These are phyloP conservation scores for Oenanthe javanica DNA, from an alignment of 140 eudicot species.

Conservation along the genomic window DNA sequence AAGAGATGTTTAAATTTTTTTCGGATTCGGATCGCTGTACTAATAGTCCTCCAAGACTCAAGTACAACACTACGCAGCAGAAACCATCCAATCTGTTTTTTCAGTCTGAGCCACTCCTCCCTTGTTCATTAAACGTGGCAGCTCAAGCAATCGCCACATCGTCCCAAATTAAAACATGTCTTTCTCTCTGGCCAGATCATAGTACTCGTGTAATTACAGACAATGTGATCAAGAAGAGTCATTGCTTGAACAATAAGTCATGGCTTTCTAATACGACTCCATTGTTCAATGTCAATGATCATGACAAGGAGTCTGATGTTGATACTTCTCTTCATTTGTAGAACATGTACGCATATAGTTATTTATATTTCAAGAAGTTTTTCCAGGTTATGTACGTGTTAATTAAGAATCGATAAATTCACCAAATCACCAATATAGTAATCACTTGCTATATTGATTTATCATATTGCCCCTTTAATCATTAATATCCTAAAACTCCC, in stretches of 20 bases:
- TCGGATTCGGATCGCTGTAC: slow-evolving; percentile 12
- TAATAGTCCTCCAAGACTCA: background rate
- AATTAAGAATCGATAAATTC: background rate
- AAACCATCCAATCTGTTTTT: slow-evolving; percentile 12
- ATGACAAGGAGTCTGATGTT: slow-evolving; percentile 24
- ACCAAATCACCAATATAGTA: too few relatives aligned
- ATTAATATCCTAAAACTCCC: too few relatives aligned
- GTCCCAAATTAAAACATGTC: slow-evolving; percentile 25
- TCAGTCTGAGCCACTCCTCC: slow-evolving; percentile 22
- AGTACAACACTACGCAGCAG: background rate
- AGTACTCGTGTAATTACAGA: background rate
- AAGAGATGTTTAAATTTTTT: slow-evolving; percentile 28
- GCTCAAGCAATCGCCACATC: background rate
- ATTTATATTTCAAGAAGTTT: background rate
- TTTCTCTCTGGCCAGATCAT: slow-evolving; percentile 42
- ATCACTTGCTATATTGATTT: too few relatives aligned
- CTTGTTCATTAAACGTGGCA: background rate
- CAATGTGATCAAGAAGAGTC: background rate
- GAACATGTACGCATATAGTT: background rate
- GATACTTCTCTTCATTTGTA: slow-evolving; percentile 67
- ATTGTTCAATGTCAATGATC: slow-evolving; percentile 7
- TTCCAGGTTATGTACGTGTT: background rate
- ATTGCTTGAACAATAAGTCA: slow-evolving; percentile 12
- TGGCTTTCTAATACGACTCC: slow-evolving; percentile 23
- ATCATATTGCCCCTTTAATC: too few relatives aligned